Evolutionary conservation across 2,329 filamentous ascomycete species (phyloP), one percentile per base, ranked within the genome.

Genomic region (Hymenoscyphus occultus): DNA sequence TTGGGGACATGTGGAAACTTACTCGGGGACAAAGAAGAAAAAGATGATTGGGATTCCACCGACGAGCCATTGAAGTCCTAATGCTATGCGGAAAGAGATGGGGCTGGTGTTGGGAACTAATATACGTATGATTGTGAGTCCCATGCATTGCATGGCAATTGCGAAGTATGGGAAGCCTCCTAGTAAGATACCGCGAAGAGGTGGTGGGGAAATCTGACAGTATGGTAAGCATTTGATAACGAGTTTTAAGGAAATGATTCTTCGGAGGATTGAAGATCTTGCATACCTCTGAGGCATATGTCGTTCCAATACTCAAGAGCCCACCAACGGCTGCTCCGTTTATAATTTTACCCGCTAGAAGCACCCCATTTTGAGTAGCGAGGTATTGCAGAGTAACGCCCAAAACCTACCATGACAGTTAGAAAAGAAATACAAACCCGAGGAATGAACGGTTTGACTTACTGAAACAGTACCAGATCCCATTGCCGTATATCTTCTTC

Each of bases 261-360:
- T 57, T 31, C 31, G 5, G 39, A 31, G 22, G 35, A 31, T 19
- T 14, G 54, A 28, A 12, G 13, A 22, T 5, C 9, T n/a, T n/a
- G 28, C 48, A 32, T 66, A 70, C 68, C 62, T 70, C 68, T 19
- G 65, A 69, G 22, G 67, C 68, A 61, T 70, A 70, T 10, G 68
- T 68, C 28, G 68, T 69, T 10, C 68, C 68, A 9, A 69, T 64
- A 39, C 64, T 62, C 22, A 70, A 40, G 6, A 69, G 56, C 9
- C 67, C 68, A 28, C 68, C 67, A 5, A 70, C 64, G 16, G 65
- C 68, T 22, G 63, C 54, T n/a, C 68, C 67, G 57, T 70, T 69
- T 56, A 70, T 65, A 51, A 70, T 68, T 59, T 70, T 70, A 3
- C 68, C 68, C 7, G 61, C 68, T 6, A 70, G 65, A 13, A 69